Evolutionary conservation across 768 basidiomycete genomes (phyloP).

Genomic region (Collybia sordida): DNA sequence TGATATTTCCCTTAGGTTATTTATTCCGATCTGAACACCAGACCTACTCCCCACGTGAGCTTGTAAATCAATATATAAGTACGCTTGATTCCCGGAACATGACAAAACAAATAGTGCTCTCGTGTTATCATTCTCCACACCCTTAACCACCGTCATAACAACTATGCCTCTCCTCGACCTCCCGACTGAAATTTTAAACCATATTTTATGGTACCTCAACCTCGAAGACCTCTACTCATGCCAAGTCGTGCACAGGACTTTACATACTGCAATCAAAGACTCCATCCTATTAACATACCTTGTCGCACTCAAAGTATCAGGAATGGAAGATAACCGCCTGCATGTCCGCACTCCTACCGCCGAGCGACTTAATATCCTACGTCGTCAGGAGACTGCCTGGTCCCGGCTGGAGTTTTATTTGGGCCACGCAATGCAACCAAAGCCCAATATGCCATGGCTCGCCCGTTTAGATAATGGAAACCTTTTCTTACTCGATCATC

Average conservation of each 20-base stretch:
- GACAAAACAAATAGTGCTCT: no score
- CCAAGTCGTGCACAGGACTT: slow-evolving; percentile 4
- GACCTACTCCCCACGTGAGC: no score
- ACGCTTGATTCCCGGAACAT: no score
- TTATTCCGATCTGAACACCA: no score
- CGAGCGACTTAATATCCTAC: slow-evolving; percentile 9
- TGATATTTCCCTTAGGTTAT: no score
- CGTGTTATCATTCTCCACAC: no score
- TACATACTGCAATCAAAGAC: not conserved
- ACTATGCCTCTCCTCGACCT: slow-evolving; percentile 4
- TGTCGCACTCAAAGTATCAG: slow-evolving; percentile 6
- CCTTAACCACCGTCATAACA: no score
- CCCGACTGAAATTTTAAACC: slow-evolving; percentile 10
- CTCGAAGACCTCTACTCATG: slow-evolving; percentile 6
- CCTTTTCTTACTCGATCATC: slow-evolving; percentile 35
- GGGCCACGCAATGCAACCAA: not conserved
- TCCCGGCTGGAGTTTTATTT: slow-evolving; percentile 5
- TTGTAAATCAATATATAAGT: no score
- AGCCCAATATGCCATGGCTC: slow-evolving; percentile 25
- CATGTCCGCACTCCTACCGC: not conserved
- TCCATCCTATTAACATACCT: slow-evolving; percentile 9
- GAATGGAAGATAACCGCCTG: slow-evolving; percentile 9
- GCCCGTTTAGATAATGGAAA: slow-evolving; percentile 41
- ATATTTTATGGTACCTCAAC: slow-evolving; percentile 8
- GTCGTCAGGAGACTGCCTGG: slow-evolving; percentile 10